Evolutionary conservation across 257 asterid species (phyloP), one percentile per base, ranked within the genome.

Genomic region (Scutellaria galericulata): DNA sequence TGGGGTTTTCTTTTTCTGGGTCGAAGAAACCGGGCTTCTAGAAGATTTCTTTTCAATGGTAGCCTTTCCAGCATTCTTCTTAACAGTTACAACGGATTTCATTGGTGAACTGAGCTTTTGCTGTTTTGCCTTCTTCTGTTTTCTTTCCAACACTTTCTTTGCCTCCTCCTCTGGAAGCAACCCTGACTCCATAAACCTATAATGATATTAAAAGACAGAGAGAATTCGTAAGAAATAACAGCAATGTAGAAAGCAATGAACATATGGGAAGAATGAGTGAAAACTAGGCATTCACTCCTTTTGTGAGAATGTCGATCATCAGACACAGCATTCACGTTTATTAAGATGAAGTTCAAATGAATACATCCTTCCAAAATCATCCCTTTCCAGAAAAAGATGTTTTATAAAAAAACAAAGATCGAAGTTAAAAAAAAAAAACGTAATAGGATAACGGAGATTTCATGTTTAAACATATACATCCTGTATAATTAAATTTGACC

Each of bases 131-230:
- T 75, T 86, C 69, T 77, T 87, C 81, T 83, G 93, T 74, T 85
- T 91, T 80, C 78, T 84, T 66, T 91, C 96, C 0, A 82, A 83
- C n/a, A 91, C 80, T 73, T 88, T 86, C 82, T 83, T 81, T 0
- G 99, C 99, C 51, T 51, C 83, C 18, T 94, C 96, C 78, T 80
- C 82, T 9, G 93, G 75, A 20, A 94, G 99, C 83, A 94, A 86
- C 64, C 99, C 98, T 0, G 83, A 88, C 79, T 94, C 98, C 99
- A 94, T 91, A 98, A 94, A 84, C 99, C 99, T 94, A 78, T 22
- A 48, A n/a, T 35, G 27, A 42, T 39, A 35, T 13, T 9, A 5
- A 0, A 14, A 46, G 4, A 39, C 8, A 9, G 39, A 7, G 7
- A 1, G 7, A 40, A 31, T 5, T 18, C 11, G 0, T 44, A 47